Evolutionary conservation across 2,329 filamentous ascomycete species (phyloP), one percentile per base, ranked within the genome.

Genomic region (Pseudogymnoascus sp.): DNA sequence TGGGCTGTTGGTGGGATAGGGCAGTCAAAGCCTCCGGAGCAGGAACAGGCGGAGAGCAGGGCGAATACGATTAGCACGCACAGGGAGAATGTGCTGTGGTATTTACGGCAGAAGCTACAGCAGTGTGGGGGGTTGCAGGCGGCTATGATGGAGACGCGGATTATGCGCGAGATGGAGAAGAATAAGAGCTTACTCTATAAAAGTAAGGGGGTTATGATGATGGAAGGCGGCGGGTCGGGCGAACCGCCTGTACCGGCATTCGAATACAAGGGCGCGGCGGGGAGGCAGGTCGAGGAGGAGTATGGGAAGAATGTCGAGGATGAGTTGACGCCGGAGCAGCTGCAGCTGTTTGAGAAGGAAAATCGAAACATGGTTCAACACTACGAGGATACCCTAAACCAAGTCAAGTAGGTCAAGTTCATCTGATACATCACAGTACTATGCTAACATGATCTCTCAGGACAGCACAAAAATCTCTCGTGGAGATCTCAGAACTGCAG

Each of bases 401-500:
- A 97, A 82, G 91, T 97, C 68, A 90, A 89, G 90, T 96, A 83
- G 62, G 89, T 82, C 41, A 59, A 28, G 38, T 21, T 8, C 28
- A 18, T 49, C 41, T 37, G 4, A 25, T 16, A n/a, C 16, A 5
- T 21, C 28, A 43, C 14, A 21, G 11, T 21, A 23, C 14, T 16
- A 9, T 49, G 11, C 33, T 41, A 38, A 37, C 33, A 8, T 62
- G 9, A 4, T 21, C 25, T 28, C 59, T 64, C 71, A 96, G 91
- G 71, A 89, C 88, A 25, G 92, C 92, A 0, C 92, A 99, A 74
- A 91, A 90, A 73, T 96, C 92, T 0, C 82, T 99, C 5, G 76
- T 96, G 3, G 95, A 99, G 74, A 97, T 99, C 66, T 89, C 91
- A 6, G 92, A 96, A 72, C 80, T 99, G 60, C 95, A 99, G 74